phyloP scores from a whole-genome alignment of 305 asterid species.

The Rubia peregrina region DNA sequence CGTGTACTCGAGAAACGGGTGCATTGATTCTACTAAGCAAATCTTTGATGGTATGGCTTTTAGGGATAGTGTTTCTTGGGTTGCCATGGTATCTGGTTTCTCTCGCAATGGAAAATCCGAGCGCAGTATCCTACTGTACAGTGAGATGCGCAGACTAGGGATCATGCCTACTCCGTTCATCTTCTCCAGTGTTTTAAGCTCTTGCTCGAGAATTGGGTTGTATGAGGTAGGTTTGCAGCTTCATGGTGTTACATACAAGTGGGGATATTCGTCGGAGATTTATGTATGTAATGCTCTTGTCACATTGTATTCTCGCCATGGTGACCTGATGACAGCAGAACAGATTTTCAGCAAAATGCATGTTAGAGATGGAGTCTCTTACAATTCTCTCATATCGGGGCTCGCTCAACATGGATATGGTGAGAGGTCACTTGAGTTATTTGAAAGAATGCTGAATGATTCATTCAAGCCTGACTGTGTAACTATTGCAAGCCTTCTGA shows the following conservation, averaged over 20 bases:
- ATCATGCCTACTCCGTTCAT: conserved; percentile 76
- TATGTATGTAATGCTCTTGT: conserved; percentile 82
- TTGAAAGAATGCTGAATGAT: conserved; percentile 59
- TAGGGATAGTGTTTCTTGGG: conserved; percentile 82
- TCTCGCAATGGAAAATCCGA: conserved; percentile 47
- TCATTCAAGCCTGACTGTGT: conserved; percentile 68
- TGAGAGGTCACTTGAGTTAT: conserved; percentile 53
- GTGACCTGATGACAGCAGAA: conserved; percentile 52
- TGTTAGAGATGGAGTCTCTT: conserved; percentile 56
- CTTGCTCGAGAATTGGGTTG: conserved; percentile 58
- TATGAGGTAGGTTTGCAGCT: conserved; percentile 67
- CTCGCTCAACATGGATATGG: conserved; percentile 53
- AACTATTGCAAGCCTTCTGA: conserved; percentile 69
- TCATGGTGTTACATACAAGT: conserved; percentile 63
- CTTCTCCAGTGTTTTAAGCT: conserved; percentile 75
- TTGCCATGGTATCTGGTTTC: conserved; percentile 85
- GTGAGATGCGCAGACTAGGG: conserved; percentile 68
- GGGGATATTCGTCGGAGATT: conserved; percentile 71
- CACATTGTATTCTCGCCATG: conserved; percentile 61
- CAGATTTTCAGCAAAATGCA: conserved; percentile 61
- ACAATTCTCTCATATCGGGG: conserved; percentile 82
- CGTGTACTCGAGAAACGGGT: conserved; percentile 65
- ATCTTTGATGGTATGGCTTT: conserved; percentile 42
- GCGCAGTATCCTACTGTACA: conserved; percentile 51
- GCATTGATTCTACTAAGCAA: conserved; percentile 45